Evolutionary conservation across 192 early-diverging fungal species (phyloP).

Genomic region (Rhizophlyctis rosea): DNA sequence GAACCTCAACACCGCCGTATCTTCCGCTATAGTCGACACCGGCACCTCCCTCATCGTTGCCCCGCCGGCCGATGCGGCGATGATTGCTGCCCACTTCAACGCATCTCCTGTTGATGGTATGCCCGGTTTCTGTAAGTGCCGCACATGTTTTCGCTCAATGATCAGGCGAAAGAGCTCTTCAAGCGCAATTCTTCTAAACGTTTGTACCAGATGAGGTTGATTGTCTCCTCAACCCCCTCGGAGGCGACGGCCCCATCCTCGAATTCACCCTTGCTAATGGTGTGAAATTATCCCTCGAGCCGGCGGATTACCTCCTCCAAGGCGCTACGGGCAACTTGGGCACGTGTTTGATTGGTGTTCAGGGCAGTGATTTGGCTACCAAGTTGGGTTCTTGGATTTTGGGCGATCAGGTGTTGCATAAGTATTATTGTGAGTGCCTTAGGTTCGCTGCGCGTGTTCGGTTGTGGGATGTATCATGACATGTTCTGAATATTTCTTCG

Average conservation of each 20-base stretch:
- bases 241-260: constrained; percentile 34
- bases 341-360: no score
- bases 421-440: no score
- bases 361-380: no score
- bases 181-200: no score
- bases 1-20: constrained; percentile 8
- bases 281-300: constrained; percentile 36
- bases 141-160: no score
- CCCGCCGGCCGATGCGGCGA: constrained; percentile 34
- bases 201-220: constrained; percentile 22
- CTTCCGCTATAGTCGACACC: constrained; percentile 52
- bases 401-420: background rate
- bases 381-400: constrained; percentile 11
- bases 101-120: no score
- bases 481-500: no score
- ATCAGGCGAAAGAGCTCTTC: no score
- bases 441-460: no score
- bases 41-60: constrained; percentile 56
- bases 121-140: no score
- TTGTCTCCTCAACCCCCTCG: no score
- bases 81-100: constrained; percentile 39
- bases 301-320: constrained; percentile 38
- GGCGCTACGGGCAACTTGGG: constrained; percentile 36
- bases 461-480: no score
- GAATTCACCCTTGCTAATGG: constrained; percentile 35